phyloP scores from a whole-genome alignment of 2,329 filamentous ascomycete genomes.

The Truncatella angustata region DNA sequence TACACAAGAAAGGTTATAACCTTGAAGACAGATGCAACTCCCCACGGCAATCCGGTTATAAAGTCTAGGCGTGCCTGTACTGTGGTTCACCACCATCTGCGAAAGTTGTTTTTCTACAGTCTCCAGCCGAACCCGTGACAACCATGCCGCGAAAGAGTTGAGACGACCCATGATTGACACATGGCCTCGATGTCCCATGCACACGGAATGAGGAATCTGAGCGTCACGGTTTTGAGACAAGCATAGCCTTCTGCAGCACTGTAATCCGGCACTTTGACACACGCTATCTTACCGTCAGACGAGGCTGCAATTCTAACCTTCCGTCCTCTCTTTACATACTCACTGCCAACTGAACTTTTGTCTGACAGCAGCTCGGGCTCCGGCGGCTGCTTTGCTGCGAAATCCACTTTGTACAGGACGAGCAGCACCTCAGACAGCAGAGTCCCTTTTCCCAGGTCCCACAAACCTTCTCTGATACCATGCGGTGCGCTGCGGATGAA shows the following conservation, averaged over 20 bases:
- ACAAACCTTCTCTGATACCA: not conserved
- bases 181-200: not conserved
- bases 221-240: not conserved
- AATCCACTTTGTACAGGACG: not conserved
- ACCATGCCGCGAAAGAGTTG: not conserved
- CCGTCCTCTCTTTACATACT: not conserved
- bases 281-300: not conserved
- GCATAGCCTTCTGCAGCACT: not conserved
- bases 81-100: not conserved
- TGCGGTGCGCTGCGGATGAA: not conserved
- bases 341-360: not conserved
- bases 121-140: not conserved
- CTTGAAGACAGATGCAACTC: no score
- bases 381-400: not conserved
- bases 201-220: not conserved
- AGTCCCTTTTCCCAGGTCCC: not conserved
- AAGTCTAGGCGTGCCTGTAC: slow-evolving; percentile 2
- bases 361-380: not conserved
- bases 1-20: no score
- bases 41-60: no score
- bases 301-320: not conserved
- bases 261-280: not conserved
- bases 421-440: not conserved
- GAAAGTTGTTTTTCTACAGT: not conserved
- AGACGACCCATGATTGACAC: not conserved